Evolutionary conservation across 148 eudicot species (phyloP), one percentile per base, ranked within the genome.

Genomic region (Hydrangea macrophylla): DNA sequence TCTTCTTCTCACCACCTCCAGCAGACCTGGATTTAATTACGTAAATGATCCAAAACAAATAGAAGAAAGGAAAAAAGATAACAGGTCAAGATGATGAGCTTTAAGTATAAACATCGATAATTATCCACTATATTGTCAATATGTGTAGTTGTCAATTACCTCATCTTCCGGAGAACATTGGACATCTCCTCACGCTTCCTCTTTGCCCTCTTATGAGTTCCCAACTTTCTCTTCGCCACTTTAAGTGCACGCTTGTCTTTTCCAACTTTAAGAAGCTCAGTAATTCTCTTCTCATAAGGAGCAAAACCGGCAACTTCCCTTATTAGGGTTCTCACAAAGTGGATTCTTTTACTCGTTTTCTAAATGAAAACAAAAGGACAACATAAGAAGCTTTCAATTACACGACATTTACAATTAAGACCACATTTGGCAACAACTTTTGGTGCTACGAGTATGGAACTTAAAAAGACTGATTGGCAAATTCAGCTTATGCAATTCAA

Each of bases 1-100:
- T 72, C 70, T 72, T 72, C 65, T 72, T 72, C 70, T 72, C 76
- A 1, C 76, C 76, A 72, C 76, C 76, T 72, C 76, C 76, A 45
- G 36, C 70, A 48, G 53, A 48, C 53, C 53, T 48, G 17, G 8
- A 35, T 35, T 3, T 35, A 35, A 35, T 35, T 4, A 35, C 8
- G 8, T 8, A 35, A 35, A 8, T 35, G 8, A 35, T 3, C 39
- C 39, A 4, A 35, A 35, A 35, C 39, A 35, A 35, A 35, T 8
- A 35, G 4, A 35, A 35, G 4, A 3, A 35, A 35, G 39, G 39
- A 35, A 35, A 35, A 35, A 4, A 35, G 8, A 35, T 35, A 35
- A n/a, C n/a, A 3, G 39, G 8, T 3, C 39, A 35, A 35, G 39
- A 35, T 7, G 1, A 42, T 11, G 18, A 10, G 50, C 15, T 42